phyloP scores from a whole-genome alignment of 495 filamentous ascomycete species.

The Penicillium coffeae region DNA sequence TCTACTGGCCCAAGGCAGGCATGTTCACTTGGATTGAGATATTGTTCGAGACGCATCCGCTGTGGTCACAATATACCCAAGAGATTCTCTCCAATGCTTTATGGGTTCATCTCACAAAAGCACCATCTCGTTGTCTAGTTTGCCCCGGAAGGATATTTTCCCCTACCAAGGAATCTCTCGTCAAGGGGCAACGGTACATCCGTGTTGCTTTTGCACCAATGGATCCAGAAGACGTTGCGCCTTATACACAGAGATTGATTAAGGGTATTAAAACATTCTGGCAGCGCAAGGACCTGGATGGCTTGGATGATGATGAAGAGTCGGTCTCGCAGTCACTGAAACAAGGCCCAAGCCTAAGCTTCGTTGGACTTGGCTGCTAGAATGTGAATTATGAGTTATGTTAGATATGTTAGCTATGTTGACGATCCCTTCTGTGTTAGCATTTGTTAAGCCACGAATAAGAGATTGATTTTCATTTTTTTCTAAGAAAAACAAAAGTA shows the following conservation, averaged over 20 bases:
- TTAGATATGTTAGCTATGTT: too few relatives aligned
- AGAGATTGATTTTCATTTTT: too few relatives aligned
- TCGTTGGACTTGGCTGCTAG: constrained; percentile 27
- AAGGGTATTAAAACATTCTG: constrained; percentile 71
- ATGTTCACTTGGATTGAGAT: constrained; percentile 89
- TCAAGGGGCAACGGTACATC: constrained; percentile 60
- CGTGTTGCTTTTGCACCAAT: constrained; percentile 87
- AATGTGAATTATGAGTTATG: too few relatives aligned
- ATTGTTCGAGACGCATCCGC: constrained; percentile 65
- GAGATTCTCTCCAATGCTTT: constrained; percentile 54
- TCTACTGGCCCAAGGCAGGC: constrained; percentile 76
- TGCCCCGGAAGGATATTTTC: constrained; percentile 69
- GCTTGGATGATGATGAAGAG: constrained; percentile 54
- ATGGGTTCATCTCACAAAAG: constrained; percentile 67
- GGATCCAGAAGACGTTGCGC: constrained; percentile 59
- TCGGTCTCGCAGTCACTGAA: constrained; percentile 14
- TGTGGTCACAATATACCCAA: constrained; percentile 45
- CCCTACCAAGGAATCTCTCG: constrained; percentile 48
- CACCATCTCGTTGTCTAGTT: constrained; percentile 63
- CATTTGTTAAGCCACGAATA: too few relatives aligned
- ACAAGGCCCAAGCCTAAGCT: constrained; percentile 11
- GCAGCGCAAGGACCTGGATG: constrained; percentile 60
- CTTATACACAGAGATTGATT: constrained; percentile 57
- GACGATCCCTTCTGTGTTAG: neutral
- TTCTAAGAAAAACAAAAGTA: too few relatives aligned